Evolutionary conservation across 805 yeast genomes (phyloP), one percentile per base, ranked within the genome.

Genomic region (Phaffomyces thermotolerans): DNA sequence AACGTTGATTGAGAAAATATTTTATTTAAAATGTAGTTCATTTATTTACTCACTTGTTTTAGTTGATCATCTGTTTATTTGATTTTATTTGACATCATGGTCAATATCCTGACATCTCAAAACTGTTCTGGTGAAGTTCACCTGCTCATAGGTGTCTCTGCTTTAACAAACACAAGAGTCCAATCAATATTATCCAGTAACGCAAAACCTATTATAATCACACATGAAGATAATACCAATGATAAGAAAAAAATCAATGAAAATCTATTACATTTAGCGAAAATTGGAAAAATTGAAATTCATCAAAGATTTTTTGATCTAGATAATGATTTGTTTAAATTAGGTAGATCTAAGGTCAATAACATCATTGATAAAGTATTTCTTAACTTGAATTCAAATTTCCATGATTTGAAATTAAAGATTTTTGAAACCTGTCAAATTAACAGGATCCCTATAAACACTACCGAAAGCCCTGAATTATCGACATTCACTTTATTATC

Each of bases 401-500:
- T 61, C 42, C 39, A 49, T 12, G 53, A 45, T 3, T 42, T 67
- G 38, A 74, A 74, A 37, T 50, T 58, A 22, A 49, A 55, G 3
- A 71, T 87, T 12, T 79, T 62, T 48, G 53, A 65, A 1, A 66
- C 57, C 33, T 87, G 96, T 63, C 62, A 62, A 37, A 63, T 70
- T 42, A 65, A 76, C 41, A 72, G 97, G 56, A 84, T 90, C 4
- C 97, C 97, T 0, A 71, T 91, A 37, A 89, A 88, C 57, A 82
- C 85, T 1, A 73, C 84, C 0, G 95, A 87, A 50, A 73, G 78
- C 14, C 79, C 89, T 0, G 79, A 79, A 29, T 68, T 73, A 23
- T 84, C 93, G 43, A 78, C 90, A 0, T 90, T 90, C 59, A 77
- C 91, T 1, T 61, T 88, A 42, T 67, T 88, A 20, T 84, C 96